A percentile compares a stretch with the other conserved stretches of the same genome.
Evolutionary conservation across 2,329 filamentous ascomycete genomes (phyloP).

Genomic region (Macrophomina pseudophaseolina): DNA sequence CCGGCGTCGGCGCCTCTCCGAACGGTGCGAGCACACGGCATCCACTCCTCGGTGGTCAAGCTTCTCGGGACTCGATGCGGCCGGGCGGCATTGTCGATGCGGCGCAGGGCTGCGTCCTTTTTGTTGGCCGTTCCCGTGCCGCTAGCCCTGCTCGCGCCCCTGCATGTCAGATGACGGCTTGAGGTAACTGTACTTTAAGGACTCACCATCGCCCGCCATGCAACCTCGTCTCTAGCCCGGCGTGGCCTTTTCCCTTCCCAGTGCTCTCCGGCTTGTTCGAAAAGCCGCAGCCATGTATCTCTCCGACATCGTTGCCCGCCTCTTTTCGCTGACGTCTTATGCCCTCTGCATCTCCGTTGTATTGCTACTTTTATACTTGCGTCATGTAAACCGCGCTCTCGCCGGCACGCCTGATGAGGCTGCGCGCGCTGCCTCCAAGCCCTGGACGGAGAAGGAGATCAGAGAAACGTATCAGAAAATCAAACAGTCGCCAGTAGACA

Average conservation of each 20-base stretch:
- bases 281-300: neutral
- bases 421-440: slow-evolving; percentile 19
- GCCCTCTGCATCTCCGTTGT: neutral
- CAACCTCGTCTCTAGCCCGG: neutral
- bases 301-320: neutral
- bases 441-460: slow-evolving; percentile 41
- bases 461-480: slow-evolving; percentile 39
- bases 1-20: neutral
- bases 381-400: slow-evolving; percentile 28
- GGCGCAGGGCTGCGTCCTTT: neutral
- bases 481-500: slow-evolving; percentile 38
- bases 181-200: slow-evolving; percentile 5
- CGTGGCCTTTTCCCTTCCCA: neutral
- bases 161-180: slow-evolving; percentile 11
- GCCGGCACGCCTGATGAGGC: slow-evolving; percentile 28
- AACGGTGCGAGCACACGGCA: neutral
- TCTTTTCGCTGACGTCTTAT: neutral
- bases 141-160: no score
- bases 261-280: neutral
- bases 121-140: neutral
- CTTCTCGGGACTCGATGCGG: neutral
- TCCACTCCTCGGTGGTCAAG: neutral
- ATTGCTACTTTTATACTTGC: slow-evolving; percentile 27
- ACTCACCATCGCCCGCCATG: neutral
- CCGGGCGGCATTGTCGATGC: neutral